Conservation (phyloP, 176 grass and related monocot species). For the Areca catechu region DNA sequence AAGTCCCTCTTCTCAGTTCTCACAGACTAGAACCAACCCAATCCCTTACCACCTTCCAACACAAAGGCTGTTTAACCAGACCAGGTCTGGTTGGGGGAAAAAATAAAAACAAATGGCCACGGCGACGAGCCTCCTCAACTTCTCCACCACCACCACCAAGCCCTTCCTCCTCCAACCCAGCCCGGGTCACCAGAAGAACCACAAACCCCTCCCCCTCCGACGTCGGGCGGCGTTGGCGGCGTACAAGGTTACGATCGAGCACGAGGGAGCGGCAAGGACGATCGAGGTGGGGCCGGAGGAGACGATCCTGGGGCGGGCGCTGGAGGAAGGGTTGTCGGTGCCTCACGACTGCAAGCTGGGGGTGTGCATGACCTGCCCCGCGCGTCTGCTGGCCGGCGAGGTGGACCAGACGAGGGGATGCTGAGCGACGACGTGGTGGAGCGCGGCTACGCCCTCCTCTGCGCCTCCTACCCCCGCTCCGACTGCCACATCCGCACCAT, state of each 20-base stretch:
- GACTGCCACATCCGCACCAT: constrained; percentile 89
- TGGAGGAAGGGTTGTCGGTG: constrained; percentile 76
- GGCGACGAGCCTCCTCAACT: constrained; percentile 1
- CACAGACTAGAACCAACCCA: no score
- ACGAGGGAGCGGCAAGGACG: constrained; percentile 43
- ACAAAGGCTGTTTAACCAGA: no score
- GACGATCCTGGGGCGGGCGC: constrained; percentile 70
- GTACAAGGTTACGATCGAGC: constrained; percentile 89
- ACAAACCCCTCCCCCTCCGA: neutral
- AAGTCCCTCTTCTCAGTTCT: no score
- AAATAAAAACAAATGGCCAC: no score
- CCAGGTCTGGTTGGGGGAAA: no score
- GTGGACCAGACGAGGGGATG: constrained; percentile 98
- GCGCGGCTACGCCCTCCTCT: constrained; percentile 70
- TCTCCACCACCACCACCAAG: constrained; percentile 2
- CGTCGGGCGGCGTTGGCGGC: neutral
- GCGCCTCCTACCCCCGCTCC: constrained; percentile 68
- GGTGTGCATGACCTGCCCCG: constrained; percentile 97
- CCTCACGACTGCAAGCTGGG: constrained; percentile 98
- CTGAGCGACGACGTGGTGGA: constrained; percentile 88
- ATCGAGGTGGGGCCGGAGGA: constrained; percentile 74
- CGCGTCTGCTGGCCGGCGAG: constrained; percentile 52
- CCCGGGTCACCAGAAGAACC: neutral
- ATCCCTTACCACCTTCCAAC: no score
- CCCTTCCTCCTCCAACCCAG: neutral